Percentiles rank a stretch among this genome's conserved stretches.
phyloP scores from a whole-genome alignment of 352 stramenopile genomes.

The Phytopythium delawarense region DNA sequence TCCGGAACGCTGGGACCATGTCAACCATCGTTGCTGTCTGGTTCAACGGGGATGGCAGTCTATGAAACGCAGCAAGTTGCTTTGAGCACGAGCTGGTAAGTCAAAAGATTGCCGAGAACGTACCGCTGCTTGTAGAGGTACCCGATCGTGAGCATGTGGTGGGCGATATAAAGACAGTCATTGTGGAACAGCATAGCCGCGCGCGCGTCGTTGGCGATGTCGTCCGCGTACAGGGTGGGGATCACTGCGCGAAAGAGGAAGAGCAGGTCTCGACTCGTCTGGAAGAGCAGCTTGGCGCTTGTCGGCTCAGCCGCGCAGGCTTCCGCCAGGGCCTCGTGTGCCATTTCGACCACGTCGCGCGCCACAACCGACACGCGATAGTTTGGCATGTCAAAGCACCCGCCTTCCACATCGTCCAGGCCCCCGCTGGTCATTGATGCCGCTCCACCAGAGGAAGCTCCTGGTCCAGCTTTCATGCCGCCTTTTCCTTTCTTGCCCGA shows the following conservation, averaged over 20 bases:
- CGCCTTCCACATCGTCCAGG: conserved; percentile 36
- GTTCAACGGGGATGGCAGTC: conserved; percentile 48
- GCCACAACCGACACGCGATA: conserved; percentile 55
- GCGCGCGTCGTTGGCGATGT: conserved; percentile 59
- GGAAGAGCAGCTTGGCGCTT: conserved; percentile 61
- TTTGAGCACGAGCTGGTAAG: background rate
- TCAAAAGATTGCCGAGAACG: background rate
- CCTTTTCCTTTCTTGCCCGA: conserved; percentile 35
- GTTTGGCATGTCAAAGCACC: conserved; percentile 59
- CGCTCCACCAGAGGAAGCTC: background rate
- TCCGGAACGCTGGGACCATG: conserved; percentile 65
- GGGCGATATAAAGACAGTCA: conserved; percentile 76
- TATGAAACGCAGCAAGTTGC: conserved; percentile 8
- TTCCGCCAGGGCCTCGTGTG: conserved; percentile 62
- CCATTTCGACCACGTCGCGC: conserved; percentile 58
- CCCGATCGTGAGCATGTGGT: conserved; percentile 76
- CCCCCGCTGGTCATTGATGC: conserved; percentile 2
- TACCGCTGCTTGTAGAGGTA: conserved; percentile 72
- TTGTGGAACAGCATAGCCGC: conserved; percentile 84
- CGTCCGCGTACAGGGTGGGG: conserved; percentile 57
- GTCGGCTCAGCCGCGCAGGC: conserved; percentile 35
- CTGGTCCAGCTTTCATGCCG: conserved; percentile 4
- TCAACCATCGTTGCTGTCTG: conserved; percentile 75
- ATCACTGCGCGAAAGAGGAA: conserved; percentile 71
- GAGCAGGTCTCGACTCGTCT: conserved; percentile 73